phyloP scores from a whole-genome alignment of 352 stramenopile species.

The Phytophthora citricola region DNA sequence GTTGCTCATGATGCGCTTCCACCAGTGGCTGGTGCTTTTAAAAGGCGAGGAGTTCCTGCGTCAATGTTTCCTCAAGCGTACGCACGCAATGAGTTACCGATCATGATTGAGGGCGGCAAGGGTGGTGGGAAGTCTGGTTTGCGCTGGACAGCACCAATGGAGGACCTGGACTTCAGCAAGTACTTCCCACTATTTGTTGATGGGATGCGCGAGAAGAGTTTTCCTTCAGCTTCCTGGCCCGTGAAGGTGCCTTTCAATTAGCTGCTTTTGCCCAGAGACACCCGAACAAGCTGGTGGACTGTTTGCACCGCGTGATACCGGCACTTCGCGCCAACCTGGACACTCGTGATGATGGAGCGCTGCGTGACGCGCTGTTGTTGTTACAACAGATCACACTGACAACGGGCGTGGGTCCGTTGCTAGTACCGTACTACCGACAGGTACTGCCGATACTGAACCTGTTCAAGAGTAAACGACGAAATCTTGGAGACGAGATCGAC shows the following conservation, averaged over 20 bases:
- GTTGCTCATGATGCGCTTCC: conserved; percentile 44
- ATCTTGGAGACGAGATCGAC: conserved; percentile 92
- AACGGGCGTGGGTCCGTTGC: conserved; percentile 70
- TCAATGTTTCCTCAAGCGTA: conserved; percentile 71
- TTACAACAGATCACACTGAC: conserved; percentile 67
- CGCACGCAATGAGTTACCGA: conserved; percentile 66
- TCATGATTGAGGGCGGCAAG: conserved; percentile 75
- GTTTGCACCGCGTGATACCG: conserved; percentile 67
- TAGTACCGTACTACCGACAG: conserved; percentile 94
- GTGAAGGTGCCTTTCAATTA: conserved; percentile 85
- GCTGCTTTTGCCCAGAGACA: conserved; percentile 68
- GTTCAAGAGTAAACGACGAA: conserved; percentile 91
- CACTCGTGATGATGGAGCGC: conserved; percentile 55
- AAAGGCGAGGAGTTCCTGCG: conserved; percentile 43
- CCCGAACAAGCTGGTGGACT: conserved; percentile 71
- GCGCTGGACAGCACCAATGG: conserved; percentile 64
- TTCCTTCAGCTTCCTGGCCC: conserved; percentile 82
- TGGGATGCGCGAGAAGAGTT: conserved; percentile 80
- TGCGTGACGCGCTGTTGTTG: conserved; percentile 64
- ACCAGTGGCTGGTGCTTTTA: conserved; percentile 63
- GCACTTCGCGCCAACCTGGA: conserved; percentile 80
- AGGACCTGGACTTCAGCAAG: conserved; percentile 81
- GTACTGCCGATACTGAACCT: conserved; percentile 91
- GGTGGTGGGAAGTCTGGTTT: conserved; percentile 40
- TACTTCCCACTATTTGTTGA: conserved; percentile 94